These are phyloP conservation scores for Ligustrum vulgare DNA, from an alignment of 257 asterid genomes.

Conservation along the genomic window DNA sequence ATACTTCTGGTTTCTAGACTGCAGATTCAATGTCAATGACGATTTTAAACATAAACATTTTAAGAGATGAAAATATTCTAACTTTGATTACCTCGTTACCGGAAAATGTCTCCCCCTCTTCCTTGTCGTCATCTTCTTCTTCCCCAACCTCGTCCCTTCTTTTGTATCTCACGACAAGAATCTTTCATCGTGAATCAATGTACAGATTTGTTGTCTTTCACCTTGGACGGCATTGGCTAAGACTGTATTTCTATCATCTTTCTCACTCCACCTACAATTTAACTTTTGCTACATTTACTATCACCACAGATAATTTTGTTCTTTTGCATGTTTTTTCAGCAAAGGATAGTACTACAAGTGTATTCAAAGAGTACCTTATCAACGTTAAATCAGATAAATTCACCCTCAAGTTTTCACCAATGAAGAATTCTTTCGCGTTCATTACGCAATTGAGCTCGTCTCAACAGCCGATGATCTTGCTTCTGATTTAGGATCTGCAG, in stretches of 20 bases:
- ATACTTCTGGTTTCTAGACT: no score
- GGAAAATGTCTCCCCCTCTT: constrained; percentile 22
- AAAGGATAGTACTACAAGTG: constrained; percentile 35
- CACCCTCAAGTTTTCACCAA: constrained; percentile 74
- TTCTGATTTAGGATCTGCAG: constrained; percentile 53
- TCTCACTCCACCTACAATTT: constrained; percentile 59
- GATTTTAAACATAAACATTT: no score
- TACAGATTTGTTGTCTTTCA: constrained; percentile 57
- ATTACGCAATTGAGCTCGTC: constrained; percentile 79
- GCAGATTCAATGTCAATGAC: no score
- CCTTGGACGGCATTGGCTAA: constrained; percentile 73
- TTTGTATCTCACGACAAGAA: constrained; percentile 58
- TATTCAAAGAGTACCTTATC: constrained; percentile 73
- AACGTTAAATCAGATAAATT: constrained; percentile 59
- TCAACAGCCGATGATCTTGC: constrained; percentile 74
- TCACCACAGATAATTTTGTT: constrained; percentile 55
- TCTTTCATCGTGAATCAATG: constrained; percentile 59
- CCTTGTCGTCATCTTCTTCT: constrained; percentile 26
- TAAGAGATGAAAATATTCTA: constrained; percentile 60
- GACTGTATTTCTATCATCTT: constrained; percentile 70
- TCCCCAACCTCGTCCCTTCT: constrained; percentile 31
- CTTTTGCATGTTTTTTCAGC: constrained; percentile 76
- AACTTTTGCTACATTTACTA: constrained; percentile 58
- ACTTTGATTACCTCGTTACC: constrained; percentile 45
- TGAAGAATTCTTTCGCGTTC: constrained; percentile 68